Conservation (phyloP, 2,329 filamentous ascomycete genomes). For the Cercospora canescens region DNA sequence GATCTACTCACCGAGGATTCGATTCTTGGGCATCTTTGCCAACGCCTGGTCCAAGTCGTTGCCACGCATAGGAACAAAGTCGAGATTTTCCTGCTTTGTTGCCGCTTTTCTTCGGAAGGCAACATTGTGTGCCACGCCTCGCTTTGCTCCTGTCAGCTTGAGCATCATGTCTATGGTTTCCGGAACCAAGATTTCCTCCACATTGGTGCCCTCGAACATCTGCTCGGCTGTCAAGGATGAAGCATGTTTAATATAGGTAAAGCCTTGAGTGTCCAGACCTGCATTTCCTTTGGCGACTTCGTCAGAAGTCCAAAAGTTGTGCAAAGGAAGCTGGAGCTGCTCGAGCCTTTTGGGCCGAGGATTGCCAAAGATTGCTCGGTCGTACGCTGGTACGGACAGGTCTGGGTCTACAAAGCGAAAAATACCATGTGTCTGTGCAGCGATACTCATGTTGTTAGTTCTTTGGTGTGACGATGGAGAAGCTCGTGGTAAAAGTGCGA, state of each 20-base stretch:
- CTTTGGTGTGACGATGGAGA: background rate
- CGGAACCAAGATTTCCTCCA: conserved; percentile 16
- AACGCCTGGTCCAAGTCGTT: conserved; percentile 12
- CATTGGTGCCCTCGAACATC: conserved; percentile 17
- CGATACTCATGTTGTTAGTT: background rate
- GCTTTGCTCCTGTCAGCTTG: conserved; percentile 20
- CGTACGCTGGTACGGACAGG: conserved; percentile 14
- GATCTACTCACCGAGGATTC: conserved; percentile 10
- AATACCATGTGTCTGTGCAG: background rate
- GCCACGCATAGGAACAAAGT: conserved; percentile 8
- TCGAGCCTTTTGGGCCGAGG: conserved; percentile 16
- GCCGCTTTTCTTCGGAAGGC: conserved; percentile 16
- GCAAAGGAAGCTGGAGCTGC: conserved; percentile 14
- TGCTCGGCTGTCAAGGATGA: conserved; percentile 12
- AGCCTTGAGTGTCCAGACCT: conserved; percentile 20
- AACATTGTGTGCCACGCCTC: conserved; percentile 15
- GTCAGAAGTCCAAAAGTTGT: conserved; percentile 17
- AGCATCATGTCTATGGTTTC: conserved; percentile 18
- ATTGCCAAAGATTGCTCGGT: conserved; percentile 18
- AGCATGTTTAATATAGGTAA: conserved; percentile 18
- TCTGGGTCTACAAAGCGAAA: conserved; percentile 24
- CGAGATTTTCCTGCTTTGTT: conserved; percentile 13
- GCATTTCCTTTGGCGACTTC: conserved; percentile 15
- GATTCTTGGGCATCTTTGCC: conserved; percentile 15
- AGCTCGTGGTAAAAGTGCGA: background rate